phyloP scores from a whole-genome alignment of 768 basidiomycete species.

The Boletus coccyginus region DNA sequence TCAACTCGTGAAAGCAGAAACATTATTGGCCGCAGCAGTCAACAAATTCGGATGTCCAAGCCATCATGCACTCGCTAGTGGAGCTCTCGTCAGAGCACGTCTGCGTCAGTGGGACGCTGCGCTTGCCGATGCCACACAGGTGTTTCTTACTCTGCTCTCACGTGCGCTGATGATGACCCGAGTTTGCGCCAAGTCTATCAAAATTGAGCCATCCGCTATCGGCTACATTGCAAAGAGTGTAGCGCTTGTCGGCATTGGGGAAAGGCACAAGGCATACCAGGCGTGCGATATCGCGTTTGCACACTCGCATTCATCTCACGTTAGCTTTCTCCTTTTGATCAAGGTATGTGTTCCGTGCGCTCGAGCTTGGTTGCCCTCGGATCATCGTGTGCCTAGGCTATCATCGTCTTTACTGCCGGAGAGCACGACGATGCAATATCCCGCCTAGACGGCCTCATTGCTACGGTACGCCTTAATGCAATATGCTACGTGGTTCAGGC shows the following conservation, averaged over 20 bases:
- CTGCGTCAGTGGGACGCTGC: background rate
- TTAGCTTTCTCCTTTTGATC: background rate
- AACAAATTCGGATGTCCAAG: background rate
- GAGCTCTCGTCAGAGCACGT: background rate
- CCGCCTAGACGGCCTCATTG: background rate
- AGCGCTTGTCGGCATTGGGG: background rate
- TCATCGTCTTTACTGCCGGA: background rate
- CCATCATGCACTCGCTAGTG: background rate
- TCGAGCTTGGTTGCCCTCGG: background rate
- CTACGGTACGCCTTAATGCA: background rate
- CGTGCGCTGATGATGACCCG: background rate
- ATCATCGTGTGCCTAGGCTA: background rate
- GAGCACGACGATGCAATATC: background rate
- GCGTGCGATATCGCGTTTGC: background rate
- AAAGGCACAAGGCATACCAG: background rate
- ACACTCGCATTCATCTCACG: background rate
- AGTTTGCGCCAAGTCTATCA: background rate
- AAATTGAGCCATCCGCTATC: background rate
- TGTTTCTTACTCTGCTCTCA: background rate
- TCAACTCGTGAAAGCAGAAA: background rate
- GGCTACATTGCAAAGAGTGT: background rate
- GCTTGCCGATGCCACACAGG: background rate
- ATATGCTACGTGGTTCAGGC: background rate
- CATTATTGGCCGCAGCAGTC: background rate
- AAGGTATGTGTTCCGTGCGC: background rate